These are phyloP conservation scores for Aspergillus alliaceus DNA, from an alignment of 2,329 filamentous ascomycete genomes.

Conservation along the genomic window DNA sequence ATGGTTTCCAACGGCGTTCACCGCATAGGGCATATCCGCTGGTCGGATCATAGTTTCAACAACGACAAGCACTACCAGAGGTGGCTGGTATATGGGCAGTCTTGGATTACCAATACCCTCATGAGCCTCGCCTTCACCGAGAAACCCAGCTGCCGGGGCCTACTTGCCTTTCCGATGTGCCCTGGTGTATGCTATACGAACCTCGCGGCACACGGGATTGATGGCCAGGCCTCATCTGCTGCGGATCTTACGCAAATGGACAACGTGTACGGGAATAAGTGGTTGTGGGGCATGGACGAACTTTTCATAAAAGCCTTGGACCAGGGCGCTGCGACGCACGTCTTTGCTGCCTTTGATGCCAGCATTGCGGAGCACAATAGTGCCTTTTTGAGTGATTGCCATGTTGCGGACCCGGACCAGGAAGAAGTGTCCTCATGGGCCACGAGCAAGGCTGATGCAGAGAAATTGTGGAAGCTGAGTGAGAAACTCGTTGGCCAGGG, in stretches of 20 bases:
- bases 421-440: conserved; percentile 30
- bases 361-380: conserved; percentile 27
- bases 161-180: background rate
- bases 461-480: conserved; percentile 49
- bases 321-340: conserved; percentile 32
- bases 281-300: background rate
- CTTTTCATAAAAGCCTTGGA: conserved; percentile 24
- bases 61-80: conserved; percentile 27
- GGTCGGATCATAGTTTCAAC: conserved; percentile 47
- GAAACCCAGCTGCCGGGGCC: conserved; percentile 27
- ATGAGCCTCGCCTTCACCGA: conserved; percentile 40
- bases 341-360: conserved; percentile 35
- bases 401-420: conserved; percentile 33
- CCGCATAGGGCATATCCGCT: conserved; percentile 44
- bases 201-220: background rate
- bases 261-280: conserved; percentile 20
- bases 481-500: conserved; percentile 45
- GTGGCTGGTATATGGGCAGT: conserved; percentile 45
- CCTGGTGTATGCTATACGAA: background rate
- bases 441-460: conserved; percentile 30
- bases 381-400: conserved; percentile 45
- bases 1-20: conserved; percentile 49
- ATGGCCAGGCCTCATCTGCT: background rate
- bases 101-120: conserved; percentile 50
- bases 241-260: conserved; percentile 7